Evolutionary conservation across 257 asterid genomes (phyloP).

Genomic region (Solanum tarapatanum): DNA sequence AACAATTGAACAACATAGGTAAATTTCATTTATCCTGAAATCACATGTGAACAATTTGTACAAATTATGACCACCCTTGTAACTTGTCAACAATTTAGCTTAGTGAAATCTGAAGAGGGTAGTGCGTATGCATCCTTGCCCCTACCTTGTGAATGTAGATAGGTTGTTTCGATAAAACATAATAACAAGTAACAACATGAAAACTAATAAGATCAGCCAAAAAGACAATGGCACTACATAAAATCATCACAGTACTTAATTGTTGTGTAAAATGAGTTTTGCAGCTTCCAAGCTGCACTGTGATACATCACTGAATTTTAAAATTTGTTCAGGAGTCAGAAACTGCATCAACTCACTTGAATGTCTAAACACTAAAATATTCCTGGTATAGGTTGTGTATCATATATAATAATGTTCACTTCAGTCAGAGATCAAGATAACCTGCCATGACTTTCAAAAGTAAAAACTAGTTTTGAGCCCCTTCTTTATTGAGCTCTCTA

Average conservation of each 20-base stretch:
- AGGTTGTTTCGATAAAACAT: not conserved
- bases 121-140: not conserved
- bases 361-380: not conserved
- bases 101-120: not conserved
- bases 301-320: not conserved
- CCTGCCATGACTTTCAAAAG: not conserved
- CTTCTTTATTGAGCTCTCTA: not conserved
- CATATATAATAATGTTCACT: not conserved
- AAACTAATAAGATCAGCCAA: not conserved
- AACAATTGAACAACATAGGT: too few species aligned
- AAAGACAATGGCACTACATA: not conserved
- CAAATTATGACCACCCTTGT: not conserved
- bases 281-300: not conserved
- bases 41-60: not conserved
- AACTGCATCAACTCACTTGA: not conserved
- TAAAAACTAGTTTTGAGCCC: not conserved
- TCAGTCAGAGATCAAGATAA: not conserved
- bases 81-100: not conserved
- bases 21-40: too few species aligned
- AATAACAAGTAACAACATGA: not conserved
- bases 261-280: not conserved
- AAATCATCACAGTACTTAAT: not conserved
- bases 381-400: not conserved
- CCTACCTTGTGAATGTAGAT: not conserved
- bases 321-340: not conserved